Conservation (phyloP, 2,329 filamentous ascomycete genomes). For the Monosporascus sp. region DNA sequence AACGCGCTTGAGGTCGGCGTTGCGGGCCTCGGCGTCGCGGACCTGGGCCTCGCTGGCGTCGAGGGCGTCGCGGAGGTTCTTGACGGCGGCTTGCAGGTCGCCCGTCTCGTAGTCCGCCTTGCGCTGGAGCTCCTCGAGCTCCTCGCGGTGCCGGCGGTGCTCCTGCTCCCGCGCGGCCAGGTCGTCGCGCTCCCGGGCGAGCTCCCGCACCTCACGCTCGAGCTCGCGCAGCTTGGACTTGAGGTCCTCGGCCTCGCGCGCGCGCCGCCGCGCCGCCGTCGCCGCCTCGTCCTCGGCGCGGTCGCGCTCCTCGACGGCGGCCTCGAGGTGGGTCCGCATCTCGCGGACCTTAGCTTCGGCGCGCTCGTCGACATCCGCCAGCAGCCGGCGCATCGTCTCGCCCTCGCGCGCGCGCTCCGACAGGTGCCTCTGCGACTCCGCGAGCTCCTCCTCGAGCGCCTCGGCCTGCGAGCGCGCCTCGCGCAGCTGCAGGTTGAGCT, state of each 20-base stretch:
- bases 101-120: constrained; percentile 66
- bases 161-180: constrained; percentile 69
- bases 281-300: constrained; percentile 86
- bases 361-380: constrained; percentile 79
- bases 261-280: constrained; percentile 66
- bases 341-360: constrained; percentile 80
- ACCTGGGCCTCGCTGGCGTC: constrained; percentile 85
- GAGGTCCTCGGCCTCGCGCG: constrained; percentile 82
- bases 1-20: constrained; percentile 65
- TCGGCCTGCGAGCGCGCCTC: constrained; percentile 79
- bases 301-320: constrained; percentile 89
- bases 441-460: constrained; percentile 84
- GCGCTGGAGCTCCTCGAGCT: constrained; percentile 66
- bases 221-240: constrained; percentile 73
- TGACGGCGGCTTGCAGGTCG: constrained; percentile 72
- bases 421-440: constrained; percentile 80
- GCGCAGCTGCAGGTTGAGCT: constrained; percentile 86
- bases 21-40: constrained; percentile 78
- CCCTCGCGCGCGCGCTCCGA: constrained; percentile 84
- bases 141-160: constrained; percentile 67
- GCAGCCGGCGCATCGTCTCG: constrained; percentile 86
- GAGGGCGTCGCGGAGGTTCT: constrained; percentile 70
- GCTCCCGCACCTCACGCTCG: constrained; percentile 68
- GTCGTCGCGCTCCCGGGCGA: constrained; percentile 71
- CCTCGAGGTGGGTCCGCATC: constrained; percentile 82